These are phyloP conservation scores for Pseudonitzschia pungens DNA, from an alignment of 108 stramenopile genomes.

Conservation along the genomic window DNA sequence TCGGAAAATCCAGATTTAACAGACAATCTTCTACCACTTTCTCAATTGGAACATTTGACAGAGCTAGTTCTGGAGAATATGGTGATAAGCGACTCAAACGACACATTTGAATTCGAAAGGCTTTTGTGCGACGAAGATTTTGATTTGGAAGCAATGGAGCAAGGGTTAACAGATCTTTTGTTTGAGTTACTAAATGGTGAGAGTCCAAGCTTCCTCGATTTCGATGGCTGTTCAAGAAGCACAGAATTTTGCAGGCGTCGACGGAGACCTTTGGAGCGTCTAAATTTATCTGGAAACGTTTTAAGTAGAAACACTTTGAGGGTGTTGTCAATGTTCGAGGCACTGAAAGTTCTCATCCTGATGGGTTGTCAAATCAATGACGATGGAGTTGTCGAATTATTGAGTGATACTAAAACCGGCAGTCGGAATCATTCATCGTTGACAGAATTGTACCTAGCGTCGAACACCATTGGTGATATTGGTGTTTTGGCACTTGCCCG, in stretches of 20 bases:
- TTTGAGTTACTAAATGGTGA: slow-evolving; percentile 4
- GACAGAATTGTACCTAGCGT: slow-evolving; percentile 13
- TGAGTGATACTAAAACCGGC: not conserved
- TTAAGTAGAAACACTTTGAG: not conserved
- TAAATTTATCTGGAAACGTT: slow-evolving; percentile 14
- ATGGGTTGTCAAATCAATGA: slow-evolving; percentile 8
- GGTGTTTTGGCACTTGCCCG: slow-evolving; percentile 2
- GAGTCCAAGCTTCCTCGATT: not conserved
- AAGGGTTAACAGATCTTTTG: not conserved
- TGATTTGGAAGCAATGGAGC: not conserved
- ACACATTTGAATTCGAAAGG: slow-evolving; percentile 3
- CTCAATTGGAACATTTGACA: slow-evolving; percentile 13
- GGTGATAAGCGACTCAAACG: not conserved
- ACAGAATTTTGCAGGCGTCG: not conserved
- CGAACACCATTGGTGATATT: slow-evolving; percentile 11
- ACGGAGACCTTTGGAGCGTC: slow-evolving; percentile 4
- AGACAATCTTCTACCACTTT: not conserved
- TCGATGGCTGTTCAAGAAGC: not conserved
- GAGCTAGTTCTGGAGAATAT: slow-evolving; percentile 21
- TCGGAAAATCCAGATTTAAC: slow-evolving; percentile 12
- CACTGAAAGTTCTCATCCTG: slow-evolving; percentile 5
- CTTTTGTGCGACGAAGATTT: not conserved
- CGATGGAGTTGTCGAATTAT: not conserved
- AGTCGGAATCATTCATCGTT: not conserved
- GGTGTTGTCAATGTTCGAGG: not conserved